Percentiles rank a stretch among this genome's conserved stretches.
These are phyloP conservation scores for Pascua guehoae DNA, from an alignment of 1,284 basidiomycete genomes.

Conservation along the genomic window DNA sequence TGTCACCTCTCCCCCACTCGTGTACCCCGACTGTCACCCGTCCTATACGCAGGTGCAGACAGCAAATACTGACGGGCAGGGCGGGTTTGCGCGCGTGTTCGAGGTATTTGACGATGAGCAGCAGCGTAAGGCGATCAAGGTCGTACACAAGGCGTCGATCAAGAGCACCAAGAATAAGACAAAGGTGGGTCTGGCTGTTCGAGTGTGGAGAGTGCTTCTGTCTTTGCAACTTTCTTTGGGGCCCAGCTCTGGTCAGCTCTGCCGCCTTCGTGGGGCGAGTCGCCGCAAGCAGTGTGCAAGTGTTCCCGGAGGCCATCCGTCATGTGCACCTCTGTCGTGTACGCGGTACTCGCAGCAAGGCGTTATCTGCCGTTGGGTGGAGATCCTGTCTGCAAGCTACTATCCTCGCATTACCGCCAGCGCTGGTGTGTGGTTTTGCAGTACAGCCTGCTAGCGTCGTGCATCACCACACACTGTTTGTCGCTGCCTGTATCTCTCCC, in stretches of 20 bases:
- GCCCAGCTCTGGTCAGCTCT: too few species aligned
- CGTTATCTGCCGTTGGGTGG: too few species aligned
- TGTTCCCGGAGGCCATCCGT: too few species aligned
- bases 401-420: too few species aligned
- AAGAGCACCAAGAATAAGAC: slow-evolving; percentile 90
- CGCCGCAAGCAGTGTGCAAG: too few species aligned
- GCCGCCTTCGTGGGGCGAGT: too few species aligned
- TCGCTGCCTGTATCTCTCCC: background rate
- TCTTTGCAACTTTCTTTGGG: background rate
- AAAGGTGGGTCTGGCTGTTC: slow-evolving; percentile 58
- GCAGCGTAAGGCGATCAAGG: slow-evolving; percentile 74
- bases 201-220: background rate
- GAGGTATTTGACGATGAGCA: slow-evolving; percentile 71
- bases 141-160: slow-evolving; percentile 75
- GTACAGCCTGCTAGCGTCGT: too few species aligned
- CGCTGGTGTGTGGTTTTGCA: too few species aligned
- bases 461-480: too few species aligned
- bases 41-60: background rate
- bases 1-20: background rate
- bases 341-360: too few species aligned
- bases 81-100: slow-evolving; percentile 86
- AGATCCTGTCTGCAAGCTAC: too few species aligned
- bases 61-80: slow-evolving; percentile 53
- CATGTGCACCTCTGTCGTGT: too few species aligned
- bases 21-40: background rate